Conservation (phyloP, 768 basidiomycete genomes). For the Mycena vitilis region DNA sequence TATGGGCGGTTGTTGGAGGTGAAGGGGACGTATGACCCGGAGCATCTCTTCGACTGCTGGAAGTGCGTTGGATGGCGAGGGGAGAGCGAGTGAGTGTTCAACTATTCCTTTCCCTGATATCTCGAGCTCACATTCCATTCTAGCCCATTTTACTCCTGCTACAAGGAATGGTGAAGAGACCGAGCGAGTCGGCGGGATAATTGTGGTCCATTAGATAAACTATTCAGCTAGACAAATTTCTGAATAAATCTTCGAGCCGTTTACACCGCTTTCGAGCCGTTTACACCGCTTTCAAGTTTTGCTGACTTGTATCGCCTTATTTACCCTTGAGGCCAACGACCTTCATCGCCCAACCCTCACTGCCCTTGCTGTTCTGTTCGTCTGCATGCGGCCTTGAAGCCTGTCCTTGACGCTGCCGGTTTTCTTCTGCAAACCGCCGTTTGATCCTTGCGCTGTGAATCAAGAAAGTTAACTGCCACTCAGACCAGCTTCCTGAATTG, state of each 20-base stretch:
- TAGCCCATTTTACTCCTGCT: conserved; percentile 29
- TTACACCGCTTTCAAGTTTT: too few species aligned
- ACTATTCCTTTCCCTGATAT: conserved; percentile 25
- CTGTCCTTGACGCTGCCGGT: too few species aligned
- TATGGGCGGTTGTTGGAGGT: conserved; percentile 27
- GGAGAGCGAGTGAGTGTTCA: conserved; percentile 26
- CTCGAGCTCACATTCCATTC: conserved; percentile 23
- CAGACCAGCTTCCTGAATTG: background rate
- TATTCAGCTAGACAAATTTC: conserved; percentile 26
- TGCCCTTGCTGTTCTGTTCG: background rate
- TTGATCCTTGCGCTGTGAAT: too few species aligned
- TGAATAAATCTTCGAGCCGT: conserved; percentile 19
- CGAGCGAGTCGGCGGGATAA: conserved; percentile 21
- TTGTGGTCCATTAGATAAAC: conserved; percentile 24
- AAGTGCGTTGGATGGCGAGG: conserved; percentile 28
- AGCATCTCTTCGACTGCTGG: conserved; percentile 31
- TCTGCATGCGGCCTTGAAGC: too few species aligned
- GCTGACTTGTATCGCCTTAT: background rate
- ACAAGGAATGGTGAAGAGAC: conserved; percentile 23
- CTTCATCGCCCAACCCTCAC: background rate
- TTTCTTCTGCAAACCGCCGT: too few species aligned
- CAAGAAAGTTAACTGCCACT: too few species aligned
- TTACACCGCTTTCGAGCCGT: conserved; percentile 15
- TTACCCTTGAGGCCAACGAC: background rate
- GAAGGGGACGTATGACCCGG: conserved; percentile 31